Percentiles rank a stretch among this genome's conserved stretches.
These are phyloP conservation scores for Penicillium bovifimosum DNA, from an alignment of 495 filamentous ascomycete species.

Conservation along the genomic window DNA sequence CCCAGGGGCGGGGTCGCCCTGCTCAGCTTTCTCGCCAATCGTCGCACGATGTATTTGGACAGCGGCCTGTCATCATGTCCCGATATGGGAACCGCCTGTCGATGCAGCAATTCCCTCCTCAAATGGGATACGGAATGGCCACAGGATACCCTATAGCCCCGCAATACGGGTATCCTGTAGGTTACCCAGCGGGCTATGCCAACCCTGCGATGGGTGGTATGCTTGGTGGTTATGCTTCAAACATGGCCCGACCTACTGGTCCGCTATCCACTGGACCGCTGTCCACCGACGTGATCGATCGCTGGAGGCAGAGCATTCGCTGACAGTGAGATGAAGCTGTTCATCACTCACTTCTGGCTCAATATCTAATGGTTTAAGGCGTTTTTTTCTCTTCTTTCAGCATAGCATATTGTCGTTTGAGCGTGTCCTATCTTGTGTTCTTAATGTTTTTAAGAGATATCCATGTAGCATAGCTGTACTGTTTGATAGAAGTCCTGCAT, in stretches of 20 bases:
- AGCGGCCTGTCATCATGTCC: conserved; percentile 7
- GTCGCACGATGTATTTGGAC: conserved; percentile 22
- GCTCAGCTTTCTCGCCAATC: conserved; percentile 28
- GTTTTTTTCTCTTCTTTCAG: conserved; percentile 10
- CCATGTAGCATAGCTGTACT: conserved; percentile 24
- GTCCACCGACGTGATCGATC: conserved; percentile 77
- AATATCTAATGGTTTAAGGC: no score
- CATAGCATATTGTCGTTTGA: conserved; percentile 19
- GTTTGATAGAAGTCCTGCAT: conserved; percentile 5
- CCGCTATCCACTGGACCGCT: conserved; percentile 45
- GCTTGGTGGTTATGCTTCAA: conserved; percentile 32
- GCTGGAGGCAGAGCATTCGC: conserved; percentile 78
- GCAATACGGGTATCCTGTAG: conserved; percentile 26
- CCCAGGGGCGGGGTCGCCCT: conserved; percentile 56
- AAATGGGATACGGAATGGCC: conserved; percentile 14
- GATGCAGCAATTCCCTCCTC: conserved; percentile 28
- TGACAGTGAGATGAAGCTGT: conserved; percentile 11
- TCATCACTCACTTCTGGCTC: background rate
- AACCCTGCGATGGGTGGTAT: conserved; percentile 30
- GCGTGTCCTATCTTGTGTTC: conserved; percentile 7
- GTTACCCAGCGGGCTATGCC: conserved; percentile 23
- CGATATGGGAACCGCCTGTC: conserved; percentile 28
- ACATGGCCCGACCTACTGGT: conserved; percentile 27
- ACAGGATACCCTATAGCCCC: conserved; percentile 17
- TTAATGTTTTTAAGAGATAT: conserved; percentile 14